Base-by-base conservation (phyloP, 2,329 filamentous ascomycete genomes). In the Aureobasidium sp. region DNA sequence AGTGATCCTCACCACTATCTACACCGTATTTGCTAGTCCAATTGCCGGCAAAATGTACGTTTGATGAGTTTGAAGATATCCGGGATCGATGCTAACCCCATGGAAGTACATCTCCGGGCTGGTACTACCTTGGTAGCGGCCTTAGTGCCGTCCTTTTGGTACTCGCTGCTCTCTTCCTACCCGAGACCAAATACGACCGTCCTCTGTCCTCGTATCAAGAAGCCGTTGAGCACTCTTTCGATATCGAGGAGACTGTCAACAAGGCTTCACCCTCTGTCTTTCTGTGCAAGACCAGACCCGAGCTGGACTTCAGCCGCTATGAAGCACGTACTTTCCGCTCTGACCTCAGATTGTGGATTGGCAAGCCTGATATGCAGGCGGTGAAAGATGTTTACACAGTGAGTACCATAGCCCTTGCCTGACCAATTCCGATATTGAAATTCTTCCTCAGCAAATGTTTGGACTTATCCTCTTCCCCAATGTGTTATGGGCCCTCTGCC, bases 131-230 rank as follows among this genome's bases (percentile, higher is more conserved):
- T 4, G 71, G 70, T 1, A 68, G 65, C 3, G 65, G 64, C 1
- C 56, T 74, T 1, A 58, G 63, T 1, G 70, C 61, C 3, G 55
- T 65, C 0, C 63, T 67, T 4, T 40, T 62, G 71, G 14, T 74
- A 12, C 44, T 69, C 1, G 66, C 68, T 1, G 56, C 73, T 11
- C 63, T 72, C 55, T 66, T 70, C 29, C 63, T 74, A 0, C 72
- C 72, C 0, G 72, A 75, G 60, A 72, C 70, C 1, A 69, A 70
- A 45, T 75, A 75, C 51, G 57, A 66, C 27, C 67, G 71, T 0
- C 60, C 67, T 1, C 56, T 70, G 0, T 58, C 60, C 1, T 65
- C 71, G 0, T 74, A 70, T 45, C 69, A 70, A 27, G 68, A 70
- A 34, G 51, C 54, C 2, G 57, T 56, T 1, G 56, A 53, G 3